Evolutionary conservation across 371 early-diverging fungal species (phyloP).

Genomic region (Racocetra persica): DNA sequence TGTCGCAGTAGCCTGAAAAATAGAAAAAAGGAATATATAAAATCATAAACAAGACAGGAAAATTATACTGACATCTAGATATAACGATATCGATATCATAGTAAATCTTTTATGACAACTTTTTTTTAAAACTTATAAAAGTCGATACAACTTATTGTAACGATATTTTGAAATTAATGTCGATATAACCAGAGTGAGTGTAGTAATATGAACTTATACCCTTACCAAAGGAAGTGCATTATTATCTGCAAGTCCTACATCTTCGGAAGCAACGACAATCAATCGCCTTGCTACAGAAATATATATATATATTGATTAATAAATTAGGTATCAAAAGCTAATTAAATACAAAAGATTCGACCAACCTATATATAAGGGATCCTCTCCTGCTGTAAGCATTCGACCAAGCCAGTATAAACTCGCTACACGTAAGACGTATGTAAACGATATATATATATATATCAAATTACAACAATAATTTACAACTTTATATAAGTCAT

Average conservation of each 20-base stretch:
- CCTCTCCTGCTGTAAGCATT: conserved; percentile 90
- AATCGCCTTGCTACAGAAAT: conserved; percentile 54
- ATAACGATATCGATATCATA: no score
- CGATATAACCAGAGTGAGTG: no score
- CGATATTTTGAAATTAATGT: no score
- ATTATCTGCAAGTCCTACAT: conserved; percentile 88
- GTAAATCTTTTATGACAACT: no score
- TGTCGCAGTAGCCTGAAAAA: conserved; percentile 70
- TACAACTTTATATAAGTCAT: neutral
- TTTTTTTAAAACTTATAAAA: no score
- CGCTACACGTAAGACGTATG: conserved; percentile 2
- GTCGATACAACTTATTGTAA: no score
- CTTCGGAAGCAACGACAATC: conserved; percentile 86
- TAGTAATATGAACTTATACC: neutral
- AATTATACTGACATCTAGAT: no score
- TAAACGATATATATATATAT: neutral
- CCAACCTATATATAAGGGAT: conserved; percentile 77
- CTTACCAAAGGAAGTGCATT: conserved; percentile 72
- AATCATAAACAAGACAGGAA: neutral
- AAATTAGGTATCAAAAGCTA: neutral
- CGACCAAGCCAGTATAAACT: conserved; percentile 86
- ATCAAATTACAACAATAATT: neutral
- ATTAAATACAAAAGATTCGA: no score
- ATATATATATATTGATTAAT: conserved; percentile 14
- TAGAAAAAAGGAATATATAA: neutral